Evolutionary conservation across 2,329 filamentous ascomycete species (phyloP).

Genomic region (Blastomyces silverae): DNA sequence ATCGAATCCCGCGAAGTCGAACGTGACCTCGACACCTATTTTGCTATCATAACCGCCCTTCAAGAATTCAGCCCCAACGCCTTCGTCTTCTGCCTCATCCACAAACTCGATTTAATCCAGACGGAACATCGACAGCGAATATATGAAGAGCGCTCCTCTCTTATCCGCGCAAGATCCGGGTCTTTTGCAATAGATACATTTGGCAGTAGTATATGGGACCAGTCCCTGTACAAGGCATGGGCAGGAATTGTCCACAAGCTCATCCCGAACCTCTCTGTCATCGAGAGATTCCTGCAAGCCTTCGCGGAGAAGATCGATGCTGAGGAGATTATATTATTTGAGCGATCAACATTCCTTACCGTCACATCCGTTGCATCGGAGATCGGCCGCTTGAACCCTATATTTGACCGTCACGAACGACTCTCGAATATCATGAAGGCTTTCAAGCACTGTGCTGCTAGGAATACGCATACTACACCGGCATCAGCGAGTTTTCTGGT

Average conservation of each 20-base stretch:
- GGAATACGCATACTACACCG: conserved; percentile 42
- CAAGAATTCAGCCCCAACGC: conserved; percentile 74
- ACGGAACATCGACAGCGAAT: conserved; percentile 68
- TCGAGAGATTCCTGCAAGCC: conserved; percentile 76
- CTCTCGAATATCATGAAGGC: conserved; percentile 98
- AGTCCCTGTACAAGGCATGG: conserved; percentile 97
- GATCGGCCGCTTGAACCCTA: conserved; percentile 72
- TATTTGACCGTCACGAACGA: conserved; percentile 85
- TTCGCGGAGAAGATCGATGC: conserved; percentile 83
- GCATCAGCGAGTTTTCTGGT: conserved; percentile 40
- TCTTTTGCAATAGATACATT: conserved; percentile 76
- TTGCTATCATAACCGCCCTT: conserved; percentile 79
- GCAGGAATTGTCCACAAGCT: conserved; percentile 95
- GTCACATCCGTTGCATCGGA: conserved; percentile 84
- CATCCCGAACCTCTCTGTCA: conserved; percentile 84
- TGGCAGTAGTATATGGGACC: conserved; percentile 96
- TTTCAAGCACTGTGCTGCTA: conserved; percentile 72
- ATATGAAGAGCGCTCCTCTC: conserved; percentile 73
- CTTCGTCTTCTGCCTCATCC: conserved; percentile 88
- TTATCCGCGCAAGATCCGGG: conserved; percentile 69
- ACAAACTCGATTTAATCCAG: conserved; percentile 98
- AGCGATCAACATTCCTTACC: conserved; percentile 90
- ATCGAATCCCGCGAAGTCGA: conserved; percentile 94
- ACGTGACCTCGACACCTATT: conserved; percentile 86
- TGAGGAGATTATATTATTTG: conserved; percentile 89